Base-by-base conservation (phyloP, 208 protist genomes). In the Leishmania amazonensis region DNA sequence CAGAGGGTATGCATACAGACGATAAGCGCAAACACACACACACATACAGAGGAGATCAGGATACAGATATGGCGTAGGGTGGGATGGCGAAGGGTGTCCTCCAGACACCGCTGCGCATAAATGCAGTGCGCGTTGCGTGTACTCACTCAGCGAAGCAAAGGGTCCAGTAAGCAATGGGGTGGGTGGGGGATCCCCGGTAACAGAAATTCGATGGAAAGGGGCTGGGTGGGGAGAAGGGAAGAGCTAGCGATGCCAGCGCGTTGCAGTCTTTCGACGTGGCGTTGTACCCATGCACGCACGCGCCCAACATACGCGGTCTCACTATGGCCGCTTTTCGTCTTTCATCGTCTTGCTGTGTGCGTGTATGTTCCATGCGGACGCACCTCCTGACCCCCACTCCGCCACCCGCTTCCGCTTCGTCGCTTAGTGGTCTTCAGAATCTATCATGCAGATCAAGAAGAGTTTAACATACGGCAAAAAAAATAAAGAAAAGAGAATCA, bases 371-470 rank as follows among this genome's bases (percentile, higher is more conserved):
- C 13, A 11, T 40, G 0, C 31, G 15, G 31, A 40, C 3, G 62
- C 62, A 24, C 4, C 31, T 38, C 62, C 11, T 31, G 8, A 28
- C 8, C 58, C 58, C 21, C 28, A 21, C 31, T 38, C 31, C 62
- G 31, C 62, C 62, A 68, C 62, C 62, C 62, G 5, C 31, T 31
- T 24, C 62, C n/a, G 28, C 31, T 68, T 64, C 28, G 15, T 24
- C 31, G 62, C 62, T 68, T 68, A 68, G 62, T 15, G n/a, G 62
- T 68, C 62, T 68, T 68, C 31, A 40, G 15, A 38, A 68, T 68
- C 62, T 68, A 40, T 68, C 62, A 68, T 68, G 62, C 3, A 68
- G 62, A 68, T 68, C 62, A 7, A 40, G 62, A 68, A 68, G 62
- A 68, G 58, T 13, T 64, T 64, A 15, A 31, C 31, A 40, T 68